These are phyloP conservation scores for Salix caprea DNA, from an alignment of 345 rosid genomes.

Conservation along the genomic window DNA sequence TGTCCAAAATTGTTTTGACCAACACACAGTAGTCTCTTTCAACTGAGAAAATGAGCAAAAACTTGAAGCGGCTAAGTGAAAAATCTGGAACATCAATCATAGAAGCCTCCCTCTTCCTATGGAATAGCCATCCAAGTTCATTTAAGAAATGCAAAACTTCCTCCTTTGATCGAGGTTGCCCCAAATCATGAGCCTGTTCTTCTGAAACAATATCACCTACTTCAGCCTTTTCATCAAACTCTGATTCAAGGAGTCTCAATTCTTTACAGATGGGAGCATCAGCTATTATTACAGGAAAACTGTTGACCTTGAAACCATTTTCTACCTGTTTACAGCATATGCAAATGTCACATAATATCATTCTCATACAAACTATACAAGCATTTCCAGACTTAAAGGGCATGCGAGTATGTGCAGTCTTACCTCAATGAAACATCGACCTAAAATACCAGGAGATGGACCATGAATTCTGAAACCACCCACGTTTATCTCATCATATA, in stretches of 20 bases:
- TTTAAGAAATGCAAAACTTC: conserved; percentile 69
- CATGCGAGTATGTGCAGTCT: background rate
- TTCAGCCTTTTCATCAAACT: conserved; percentile 42
- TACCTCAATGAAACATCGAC: conserved; percentile 94
- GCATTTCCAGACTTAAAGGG: conserved; percentile 5
- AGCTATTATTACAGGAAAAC: conserved; percentile 79
- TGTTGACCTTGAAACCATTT: conserved; percentile 79
- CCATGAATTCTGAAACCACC: conserved; percentile 45
- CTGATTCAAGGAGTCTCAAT: conserved; percentile 64
- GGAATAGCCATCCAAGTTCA: conserved; percentile 96
- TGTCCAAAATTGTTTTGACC: conserved; percentile 56
- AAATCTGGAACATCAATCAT: conserved; percentile 32
- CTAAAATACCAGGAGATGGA: conserved; percentile 33
- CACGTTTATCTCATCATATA: conserved; percentile 53
- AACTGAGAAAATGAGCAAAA: conserved; percentile 60
- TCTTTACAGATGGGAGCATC: conserved; percentile 75
- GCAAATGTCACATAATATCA: conserved; percentile 11
- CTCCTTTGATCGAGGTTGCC: conserved; percentile 52
- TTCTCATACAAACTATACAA: background rate
- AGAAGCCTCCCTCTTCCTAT: conserved; percentile 38
- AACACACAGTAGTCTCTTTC: conserved; percentile 70
- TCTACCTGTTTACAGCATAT: conserved; percentile 53
- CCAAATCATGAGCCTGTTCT: conserved; percentile 38
- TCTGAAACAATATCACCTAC: conserved; percentile 35
- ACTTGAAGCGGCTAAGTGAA: conserved; percentile 64